Percentiles rank a stretch among this genome's conserved stretches.
phyloP scores from a whole-genome alignment of 2,329 filamentous ascomycete species.

The Aspergillus persii region DNA sequence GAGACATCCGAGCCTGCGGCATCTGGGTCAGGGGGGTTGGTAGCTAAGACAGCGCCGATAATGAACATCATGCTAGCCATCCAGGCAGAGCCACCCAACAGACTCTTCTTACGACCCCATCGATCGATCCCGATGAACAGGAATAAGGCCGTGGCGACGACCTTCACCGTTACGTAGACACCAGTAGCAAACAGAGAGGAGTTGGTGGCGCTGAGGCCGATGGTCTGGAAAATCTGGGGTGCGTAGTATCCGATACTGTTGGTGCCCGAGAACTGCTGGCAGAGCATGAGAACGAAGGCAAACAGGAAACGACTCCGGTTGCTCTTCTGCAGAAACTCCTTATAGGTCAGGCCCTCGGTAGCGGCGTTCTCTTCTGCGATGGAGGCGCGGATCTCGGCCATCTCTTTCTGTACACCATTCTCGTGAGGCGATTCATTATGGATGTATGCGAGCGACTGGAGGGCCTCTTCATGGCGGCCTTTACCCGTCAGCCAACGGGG shows the following conservation, averaged over 20 bases:
- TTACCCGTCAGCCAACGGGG: conserved; percentile 57
- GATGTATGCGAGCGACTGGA: conserved; percentile 36
- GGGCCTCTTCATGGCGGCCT: conserved; percentile 47
- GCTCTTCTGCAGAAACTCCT: conserved; percentile 38
- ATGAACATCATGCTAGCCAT: conserved; percentile 41
- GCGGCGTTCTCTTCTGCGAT: conserved; percentile 41
- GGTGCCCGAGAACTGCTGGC: conserved; percentile 42
- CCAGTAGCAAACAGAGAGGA: conserved; percentile 39
- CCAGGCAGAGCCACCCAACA: conserved; percentile 36
- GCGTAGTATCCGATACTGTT: conserved; percentile 42
- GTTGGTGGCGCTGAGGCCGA: conserved; percentile 33
- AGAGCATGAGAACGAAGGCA: conserved; percentile 40
- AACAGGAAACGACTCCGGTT: conserved; percentile 39
- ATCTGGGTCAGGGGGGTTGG: conserved; percentile 30
- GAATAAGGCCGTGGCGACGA: conserved; percentile 37
- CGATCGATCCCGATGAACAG: conserved; percentile 38
- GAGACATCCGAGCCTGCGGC: conserved; percentile 24
- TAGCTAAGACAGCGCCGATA: conserved; percentile 34
- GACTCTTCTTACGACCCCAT: conserved; percentile 35
- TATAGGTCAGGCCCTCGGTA: conserved; percentile 43
- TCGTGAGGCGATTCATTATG: conserved; percentile 29
- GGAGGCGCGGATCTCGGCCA: conserved; percentile 41
- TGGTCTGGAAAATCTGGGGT: conserved; percentile 37
- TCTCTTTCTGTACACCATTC: conserved; percentile 30
- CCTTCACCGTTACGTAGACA: conserved; percentile 40